Evolutionary conservation across 176 grass and related monocot species (phyloP).

Genomic region (Elymus sibiricus): DNA sequence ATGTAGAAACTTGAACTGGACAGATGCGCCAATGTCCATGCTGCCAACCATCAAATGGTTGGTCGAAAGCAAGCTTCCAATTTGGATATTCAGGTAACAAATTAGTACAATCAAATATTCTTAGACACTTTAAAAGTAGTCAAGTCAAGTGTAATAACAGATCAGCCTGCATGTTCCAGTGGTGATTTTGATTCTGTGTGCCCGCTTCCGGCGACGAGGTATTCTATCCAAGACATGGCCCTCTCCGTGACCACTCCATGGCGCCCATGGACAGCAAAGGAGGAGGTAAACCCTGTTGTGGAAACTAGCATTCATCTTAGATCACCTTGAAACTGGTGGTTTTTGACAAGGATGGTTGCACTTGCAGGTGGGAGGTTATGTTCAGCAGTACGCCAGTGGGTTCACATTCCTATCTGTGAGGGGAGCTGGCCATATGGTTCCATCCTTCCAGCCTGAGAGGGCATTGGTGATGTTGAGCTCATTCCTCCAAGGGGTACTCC

Average conservation of each 20-base stretch:
- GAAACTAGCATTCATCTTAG: background rate
- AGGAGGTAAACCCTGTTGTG: background rate
- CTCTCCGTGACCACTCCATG: background rate
- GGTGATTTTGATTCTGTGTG: background rate
- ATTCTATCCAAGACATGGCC: background rate
- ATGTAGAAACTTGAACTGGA: background rate
- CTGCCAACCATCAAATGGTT: background rate
- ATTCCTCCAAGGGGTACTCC: slow-evolving; percentile 38
- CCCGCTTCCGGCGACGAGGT: background rate
- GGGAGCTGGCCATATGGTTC: slow-evolving; percentile 49
- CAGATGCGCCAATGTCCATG: slow-evolving; percentile 5
- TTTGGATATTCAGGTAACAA: slow-evolving; percentile 34
- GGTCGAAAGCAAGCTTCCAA: background rate
- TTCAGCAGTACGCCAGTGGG: slow-evolving; percentile 30
- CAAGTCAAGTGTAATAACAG: background rate
- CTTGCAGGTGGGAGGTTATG: slow-evolving; percentile 26
- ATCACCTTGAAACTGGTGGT: background rate
- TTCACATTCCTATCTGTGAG: slow-evolving; percentile 44
- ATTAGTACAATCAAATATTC: background rate
- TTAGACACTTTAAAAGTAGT: background rate
- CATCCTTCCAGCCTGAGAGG: slow-evolving; percentile 39
- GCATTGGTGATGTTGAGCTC: slow-evolving; percentile 22
- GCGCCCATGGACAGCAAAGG: slow-evolving; percentile 17
- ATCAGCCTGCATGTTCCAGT: background rate
- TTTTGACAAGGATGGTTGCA: background rate